Evolutionary conservation across 1,284 basidiomycete genomes (phyloP).

Genomic region (Malassezia vespertilionis): DNA sequence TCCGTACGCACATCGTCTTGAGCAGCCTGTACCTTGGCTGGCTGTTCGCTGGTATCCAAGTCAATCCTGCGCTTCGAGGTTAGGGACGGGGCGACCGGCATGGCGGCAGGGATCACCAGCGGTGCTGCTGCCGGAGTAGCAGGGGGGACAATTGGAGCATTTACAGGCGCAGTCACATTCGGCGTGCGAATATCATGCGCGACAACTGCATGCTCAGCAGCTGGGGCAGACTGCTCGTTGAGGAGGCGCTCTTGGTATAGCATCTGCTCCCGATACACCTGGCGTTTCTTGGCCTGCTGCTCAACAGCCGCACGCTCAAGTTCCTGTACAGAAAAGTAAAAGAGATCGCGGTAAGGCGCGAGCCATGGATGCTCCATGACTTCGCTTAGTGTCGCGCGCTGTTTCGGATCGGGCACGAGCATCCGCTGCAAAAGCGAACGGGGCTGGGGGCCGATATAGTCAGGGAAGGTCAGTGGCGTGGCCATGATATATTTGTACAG

Average conservation of each 20-base stretch:
- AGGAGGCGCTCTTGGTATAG: constrained; percentile 39
- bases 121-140: not conserved
- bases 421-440: constrained; percentile 41
- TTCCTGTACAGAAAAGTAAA: constrained; percentile 45
- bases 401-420: constrained; percentile 43
- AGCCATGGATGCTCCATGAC: constrained; percentile 47
- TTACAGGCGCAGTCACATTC: not conserved
- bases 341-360: constrained; percentile 42
- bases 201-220: not conserved
- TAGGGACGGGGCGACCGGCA: not conserved
- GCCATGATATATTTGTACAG: constrained; percentile 94
- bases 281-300: constrained; percentile 46
- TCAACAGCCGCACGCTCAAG: constrained; percentile 45
- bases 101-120: too few species aligned
- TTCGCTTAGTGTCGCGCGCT: constrained; percentile 34
- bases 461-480: constrained; percentile 44
- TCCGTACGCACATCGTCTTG: constrained; percentile 5
- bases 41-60: constrained; percentile 2
- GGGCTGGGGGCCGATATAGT: constrained; percentile 44
- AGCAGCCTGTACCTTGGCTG: constrained; percentile 1
- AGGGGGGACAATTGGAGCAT: not conserved
- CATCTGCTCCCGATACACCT: constrained; percentile 46
- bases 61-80: constrained; percentile 11
- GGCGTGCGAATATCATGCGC: not conserved
- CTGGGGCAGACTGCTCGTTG: constrained; percentile 29